phyloP scores from a whole-genome alignment of 1,284 basidiomycete species.

The Peniophora sp. region DNA sequence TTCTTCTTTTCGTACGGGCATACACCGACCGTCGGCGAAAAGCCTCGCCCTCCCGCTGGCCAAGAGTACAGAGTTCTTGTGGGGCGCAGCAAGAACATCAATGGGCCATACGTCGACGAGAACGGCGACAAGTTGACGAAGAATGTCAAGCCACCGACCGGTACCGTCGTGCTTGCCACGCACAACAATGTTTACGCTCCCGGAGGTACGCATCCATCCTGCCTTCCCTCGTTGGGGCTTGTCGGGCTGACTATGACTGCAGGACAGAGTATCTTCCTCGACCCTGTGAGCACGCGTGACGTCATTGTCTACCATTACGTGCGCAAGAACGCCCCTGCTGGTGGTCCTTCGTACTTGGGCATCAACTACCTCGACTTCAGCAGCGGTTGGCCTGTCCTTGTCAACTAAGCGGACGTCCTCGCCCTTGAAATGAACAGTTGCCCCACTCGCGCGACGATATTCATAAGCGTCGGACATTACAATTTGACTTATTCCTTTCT shows the following conservation, averaged over 20 bases:
- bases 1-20: background rate
- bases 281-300: slow-evolving; percentile 12
- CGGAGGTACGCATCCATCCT: background rate
- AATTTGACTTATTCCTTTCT: too few species aligned
- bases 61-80: slow-evolving; percentile 15
- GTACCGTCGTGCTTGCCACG: slow-evolving; percentile 23
- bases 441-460: too few species aligned
- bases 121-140: slow-evolving; percentile 10
- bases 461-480: background rate
- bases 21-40: background rate
- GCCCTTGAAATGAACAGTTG: too few species aligned
- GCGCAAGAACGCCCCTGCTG: slow-evolving; percentile 1
- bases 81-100: slow-evolving; percentile 19
- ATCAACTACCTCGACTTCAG: slow-evolving; percentile 16
- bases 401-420: slow-evolving; percentile 2
- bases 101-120: slow-evolving; percentile 23
- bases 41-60: background rate
- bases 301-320: slow-evolving; percentile 15
- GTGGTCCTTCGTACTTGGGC: slow-evolving; percentile 10
- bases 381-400: slow-evolving; percentile 13
- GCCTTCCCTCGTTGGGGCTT: too few species aligned
- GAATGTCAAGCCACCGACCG: slow-evolving; percentile 18
- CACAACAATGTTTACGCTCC: slow-evolving; percentile 22
- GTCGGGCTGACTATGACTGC: background rate
- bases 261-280: slow-evolving; percentile 13